Conservation (phyloP, 805 yeast genomes). For the Pichia nanzhaoensis region DNA sequence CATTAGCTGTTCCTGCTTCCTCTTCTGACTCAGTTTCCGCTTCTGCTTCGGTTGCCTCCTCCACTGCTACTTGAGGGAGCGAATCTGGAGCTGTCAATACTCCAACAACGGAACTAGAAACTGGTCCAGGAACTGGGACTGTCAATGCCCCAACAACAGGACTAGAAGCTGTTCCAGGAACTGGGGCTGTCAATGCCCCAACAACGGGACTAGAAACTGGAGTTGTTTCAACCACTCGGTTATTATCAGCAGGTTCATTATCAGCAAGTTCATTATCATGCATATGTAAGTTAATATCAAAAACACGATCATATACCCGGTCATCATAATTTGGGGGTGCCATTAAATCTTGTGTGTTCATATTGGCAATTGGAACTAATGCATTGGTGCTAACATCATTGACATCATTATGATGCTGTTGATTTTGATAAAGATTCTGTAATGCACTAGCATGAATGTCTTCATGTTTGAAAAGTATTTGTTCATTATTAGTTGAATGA, state of each 20-base stretch:
- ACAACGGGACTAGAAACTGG: no score
- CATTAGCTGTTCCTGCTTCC: background rate
- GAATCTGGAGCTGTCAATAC: no score
- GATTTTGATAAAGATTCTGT: background rate
- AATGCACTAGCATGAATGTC: constrained; percentile 6
- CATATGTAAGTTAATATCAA: constrained; percentile 21
- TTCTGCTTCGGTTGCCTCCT: background rate
- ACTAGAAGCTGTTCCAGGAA: no score
- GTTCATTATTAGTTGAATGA: constrained; percentile 24
- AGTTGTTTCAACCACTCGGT: no score
- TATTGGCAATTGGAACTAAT: constrained; percentile 12
- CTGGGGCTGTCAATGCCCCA: no score
- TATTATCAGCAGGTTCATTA: background rate
- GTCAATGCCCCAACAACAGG: no score
- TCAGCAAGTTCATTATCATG: background rate
- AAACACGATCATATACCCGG: constrained; percentile 74
- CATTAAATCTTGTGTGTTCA: constrained; percentile 39
- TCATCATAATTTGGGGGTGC: constrained; percentile 85
- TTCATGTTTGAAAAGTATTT: constrained; percentile 24
- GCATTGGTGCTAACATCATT: constrained; percentile 2
- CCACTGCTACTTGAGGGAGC: no score
- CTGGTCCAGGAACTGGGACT: no score
- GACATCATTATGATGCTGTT: constrained; percentile 2
- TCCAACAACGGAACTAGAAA: no score
- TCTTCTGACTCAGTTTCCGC: background rate